Base-by-base conservation (phyloP, 1,139 yeast genomes). In the Candida sanyaensis region DNA sequence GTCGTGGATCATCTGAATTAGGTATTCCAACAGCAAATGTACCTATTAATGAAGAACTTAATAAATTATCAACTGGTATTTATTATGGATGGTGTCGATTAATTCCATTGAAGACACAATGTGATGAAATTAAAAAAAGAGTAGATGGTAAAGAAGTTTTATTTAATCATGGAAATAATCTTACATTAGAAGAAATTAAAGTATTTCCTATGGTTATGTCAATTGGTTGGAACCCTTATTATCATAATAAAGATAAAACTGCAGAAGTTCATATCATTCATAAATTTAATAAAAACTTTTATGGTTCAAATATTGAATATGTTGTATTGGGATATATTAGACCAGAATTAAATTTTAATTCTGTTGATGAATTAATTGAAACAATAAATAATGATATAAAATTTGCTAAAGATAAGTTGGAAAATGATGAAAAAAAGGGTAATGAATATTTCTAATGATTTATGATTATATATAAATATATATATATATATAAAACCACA, bases 11-110 rank as follows among this genome's bases (percentile, higher is more conserved):
- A 0, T 69, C 95, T 0, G 97, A 91, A 58, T 75, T 95, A 42
- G 98, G 98, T 0, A 88, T 91, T 47, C 99, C 99, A 3, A 93
- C 99, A 0, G 99, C 98, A 13, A 93, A 93, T 61, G 81, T 92
- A 24, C 90, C 92, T 0, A 78, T 89, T 9, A 78, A 76, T 11
- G 75, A 77, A 21, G 65, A 78, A 24, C 54, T 79, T 42, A 68
- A 75, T 33, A 51, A 65, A 3, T 69, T 87, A 37, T 84, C 84
- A 1, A 79, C 95, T 0, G 99, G 99, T 2, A 93, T 95, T 11
- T 95, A 93, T 66, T 93, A 83, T 61, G 99, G 99, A 1, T 91
- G 81, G 78, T 84, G 91, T 50, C 65, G 74, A 55, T 66, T 82
- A 17, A 37, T 56, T 1, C 67, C 73, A 2, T 40, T 43, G 7